Conservation (phyloP, 352 stramenopile genomes). For the Achlya hypogyna region DNA sequence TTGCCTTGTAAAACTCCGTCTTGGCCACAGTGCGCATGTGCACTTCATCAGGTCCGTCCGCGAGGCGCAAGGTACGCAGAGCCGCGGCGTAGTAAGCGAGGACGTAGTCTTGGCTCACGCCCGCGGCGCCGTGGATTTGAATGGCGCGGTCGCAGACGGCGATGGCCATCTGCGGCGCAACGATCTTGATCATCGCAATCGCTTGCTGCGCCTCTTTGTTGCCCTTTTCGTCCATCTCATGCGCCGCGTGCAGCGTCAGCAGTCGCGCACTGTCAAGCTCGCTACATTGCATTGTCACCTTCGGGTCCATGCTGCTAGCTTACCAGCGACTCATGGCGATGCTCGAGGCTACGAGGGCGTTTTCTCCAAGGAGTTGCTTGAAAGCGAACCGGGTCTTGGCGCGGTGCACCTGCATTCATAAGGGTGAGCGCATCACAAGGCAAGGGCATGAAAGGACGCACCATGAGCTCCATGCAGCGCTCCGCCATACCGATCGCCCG, state of each 20-base stretch:
- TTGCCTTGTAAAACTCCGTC: constrained; percentile 70
- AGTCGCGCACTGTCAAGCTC: constrained; percentile 78
- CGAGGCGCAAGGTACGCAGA: constrained; percentile 90
- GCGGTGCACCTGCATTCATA: constrained; percentile 21
- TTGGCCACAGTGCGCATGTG: constrained; percentile 93
- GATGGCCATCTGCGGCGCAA: constrained; percentile 86
- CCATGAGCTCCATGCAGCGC: constrained; percentile 74
- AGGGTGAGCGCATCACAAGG: not conserved
- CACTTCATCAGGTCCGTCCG: constrained; percentile 95
- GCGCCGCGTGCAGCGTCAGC: constrained; percentile 82
- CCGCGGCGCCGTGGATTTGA: constrained; percentile 64
- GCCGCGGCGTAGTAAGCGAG: constrained; percentile 86
- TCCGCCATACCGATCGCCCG: constrained; percentile 87
- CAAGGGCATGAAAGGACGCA: constrained; percentile 22
- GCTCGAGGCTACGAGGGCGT: constrained; percentile 59
- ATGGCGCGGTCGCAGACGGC: constrained; percentile 88
- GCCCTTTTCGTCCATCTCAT: constrained; percentile 80
- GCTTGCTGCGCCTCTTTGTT: constrained; percentile 85
- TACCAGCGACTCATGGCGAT: constrained; percentile 67
- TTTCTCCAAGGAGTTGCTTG: constrained; percentile 19
- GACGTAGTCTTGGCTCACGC: constrained; percentile 90
- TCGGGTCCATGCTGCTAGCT: no score
- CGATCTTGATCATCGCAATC: constrained; percentile 96
- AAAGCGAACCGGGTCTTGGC: constrained; percentile 27
- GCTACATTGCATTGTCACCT: no score